Percentiles rank a stretch among this genome's conserved stretches.
phyloP scores from a whole-genome alignment of 352 stramenopile species.

The Pythium rishiriense region DNA sequence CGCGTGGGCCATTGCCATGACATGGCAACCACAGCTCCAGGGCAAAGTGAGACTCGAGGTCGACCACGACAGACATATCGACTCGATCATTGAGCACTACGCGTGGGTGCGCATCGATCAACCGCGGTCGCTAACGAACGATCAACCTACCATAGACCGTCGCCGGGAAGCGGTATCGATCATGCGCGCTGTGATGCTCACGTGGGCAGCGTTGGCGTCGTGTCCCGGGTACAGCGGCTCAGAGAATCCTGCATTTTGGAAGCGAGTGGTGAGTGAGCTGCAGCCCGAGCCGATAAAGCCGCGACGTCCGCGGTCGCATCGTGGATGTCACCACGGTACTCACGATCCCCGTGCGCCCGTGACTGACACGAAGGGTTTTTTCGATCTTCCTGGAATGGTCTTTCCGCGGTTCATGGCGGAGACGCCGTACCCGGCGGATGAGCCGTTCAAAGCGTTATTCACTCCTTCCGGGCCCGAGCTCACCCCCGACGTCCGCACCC shows the following conservation, averaged over 20 bases:
- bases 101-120: constrained; percentile 1
- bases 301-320: background rate
- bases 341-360: background rate
- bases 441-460: background rate
- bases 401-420: constrained; percentile 8
- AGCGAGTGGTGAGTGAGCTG: background rate
- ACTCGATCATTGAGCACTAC: background rate
- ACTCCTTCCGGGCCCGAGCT: background rate
- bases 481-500: background rate
- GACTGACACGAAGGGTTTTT: background rate
- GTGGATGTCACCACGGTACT: background rate
- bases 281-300: background rate
- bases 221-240: background rate
- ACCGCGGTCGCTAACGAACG: background rate
- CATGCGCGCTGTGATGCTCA: background rate
- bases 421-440: background rate
- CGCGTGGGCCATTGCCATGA: background rate
- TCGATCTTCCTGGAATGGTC: background rate
- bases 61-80: background rate
- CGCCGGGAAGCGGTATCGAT: background rate
- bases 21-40: background rate
- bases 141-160: background rate
- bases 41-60: background rate
- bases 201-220: background rate
- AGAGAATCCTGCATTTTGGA: constrained; percentile 4